Percentiles rank a stretch among this genome's conserved stretches.
Evolutionary conservation across 345 rosid species (phyloP).

Genomic region (Euclidium syriacum): DNA sequence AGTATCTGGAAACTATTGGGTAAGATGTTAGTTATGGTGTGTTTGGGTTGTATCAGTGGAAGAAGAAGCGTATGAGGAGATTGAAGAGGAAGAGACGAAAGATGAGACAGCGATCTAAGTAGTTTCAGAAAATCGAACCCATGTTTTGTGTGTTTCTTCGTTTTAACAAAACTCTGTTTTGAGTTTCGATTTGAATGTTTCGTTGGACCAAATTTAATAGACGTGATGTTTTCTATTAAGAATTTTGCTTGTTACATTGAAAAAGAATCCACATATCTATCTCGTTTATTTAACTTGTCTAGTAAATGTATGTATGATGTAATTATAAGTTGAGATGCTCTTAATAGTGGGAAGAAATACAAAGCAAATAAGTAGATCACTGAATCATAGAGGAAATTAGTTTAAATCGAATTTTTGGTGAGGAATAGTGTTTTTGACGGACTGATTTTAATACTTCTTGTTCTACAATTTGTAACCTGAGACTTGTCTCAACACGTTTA

Average conservation of each 20-base stretch:
- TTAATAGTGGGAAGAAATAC: too few relatives aligned
- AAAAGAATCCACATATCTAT: background rate
- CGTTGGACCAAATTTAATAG: background rate
- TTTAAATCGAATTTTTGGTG: too few relatives aligned
- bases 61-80: slow-evolving; percentile 99
- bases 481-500: too few relatives aligned
- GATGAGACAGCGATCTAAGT: slow-evolving; percentile 99
- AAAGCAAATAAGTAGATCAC: too few relatives aligned
- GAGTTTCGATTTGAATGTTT: slow-evolving; percentile 10
- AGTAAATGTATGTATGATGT: too few relatives aligned
- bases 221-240: background rate
- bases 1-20: background rate
- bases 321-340: too few relatives aligned
- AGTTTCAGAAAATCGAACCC: slow-evolving; percentile 16
- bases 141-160: background rate
- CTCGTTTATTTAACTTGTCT: too few relatives aligned
- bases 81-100: slow-evolving; percentile 98
- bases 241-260: background rate
- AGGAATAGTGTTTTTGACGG: too few relatives aligned
- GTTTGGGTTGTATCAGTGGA: slow-evolving; percentile 52
- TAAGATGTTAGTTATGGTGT: background rate
- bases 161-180: background rate
- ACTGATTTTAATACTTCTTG: too few relatives aligned
- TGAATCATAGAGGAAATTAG: too few relatives aligned
- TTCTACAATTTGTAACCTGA: too few relatives aligned